phyloP scores from a whole-genome alignment of 352 stramenopile genomes.

The Phytophthora pisi region DNA sequence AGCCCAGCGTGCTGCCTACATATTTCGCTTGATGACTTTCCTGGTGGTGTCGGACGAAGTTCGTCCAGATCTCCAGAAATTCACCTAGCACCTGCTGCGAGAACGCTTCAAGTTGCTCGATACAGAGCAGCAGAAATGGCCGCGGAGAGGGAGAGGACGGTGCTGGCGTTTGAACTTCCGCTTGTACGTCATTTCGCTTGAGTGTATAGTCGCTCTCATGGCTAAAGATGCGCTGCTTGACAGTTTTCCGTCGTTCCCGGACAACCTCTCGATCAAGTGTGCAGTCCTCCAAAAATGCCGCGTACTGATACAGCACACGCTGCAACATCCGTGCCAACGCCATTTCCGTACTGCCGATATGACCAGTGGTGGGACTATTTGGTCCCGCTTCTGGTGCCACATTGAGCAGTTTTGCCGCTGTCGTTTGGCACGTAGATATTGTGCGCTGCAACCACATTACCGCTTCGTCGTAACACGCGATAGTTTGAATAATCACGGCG shows the following conservation, averaged over 20 bases:
- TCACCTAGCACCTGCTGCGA: slow-evolving; percentile 62
- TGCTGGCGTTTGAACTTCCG: background rate
- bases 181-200: slow-evolving; percentile 10
- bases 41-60: slow-evolving; percentile 44
- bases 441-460: slow-evolving; percentile 54
- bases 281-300: slow-evolving; percentile 28
- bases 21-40: slow-evolving; percentile 1
- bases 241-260: slow-evolving; percentile 21
- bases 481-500: slow-evolving; percentile 26
- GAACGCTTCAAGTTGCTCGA: slow-evolving; percentile 80
- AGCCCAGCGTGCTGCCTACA: slow-evolving; percentile 41
- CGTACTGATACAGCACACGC: slow-evolving; percentile 40
- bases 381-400: slow-evolving; percentile 2
- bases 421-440: slow-evolving; percentile 38
- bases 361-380: slow-evolving; percentile 9
- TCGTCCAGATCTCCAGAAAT: slow-evolving; percentile 76
- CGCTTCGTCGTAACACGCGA: slow-evolving; percentile 45
- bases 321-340: slow-evolving; percentile 59
- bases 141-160: slow-evolving; percentile 9
- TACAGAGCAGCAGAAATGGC: slow-evolving; percentile 70
- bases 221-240: slow-evolving; percentile 27
- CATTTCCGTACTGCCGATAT: slow-evolving; percentile 51
- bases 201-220: slow-evolving; percentile 50
- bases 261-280: slow-evolving; percentile 9
- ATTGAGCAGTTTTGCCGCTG: slow-evolving; percentile 23